phyloP scores from a whole-genome alignment of 1,284 basidiomycete genomes.

The Ganoderma sinense region DNA sequence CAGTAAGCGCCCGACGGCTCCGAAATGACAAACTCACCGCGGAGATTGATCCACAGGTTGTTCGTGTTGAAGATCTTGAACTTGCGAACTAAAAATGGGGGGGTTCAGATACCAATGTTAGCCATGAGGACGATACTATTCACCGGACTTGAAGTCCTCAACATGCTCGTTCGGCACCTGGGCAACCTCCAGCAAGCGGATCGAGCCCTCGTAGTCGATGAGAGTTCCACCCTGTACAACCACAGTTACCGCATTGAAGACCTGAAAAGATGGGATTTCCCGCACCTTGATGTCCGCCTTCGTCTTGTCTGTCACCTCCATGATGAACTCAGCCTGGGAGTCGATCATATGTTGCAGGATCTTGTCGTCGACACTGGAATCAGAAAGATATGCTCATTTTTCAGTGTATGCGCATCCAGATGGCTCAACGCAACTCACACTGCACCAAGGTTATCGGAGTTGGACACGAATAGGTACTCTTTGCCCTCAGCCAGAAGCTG shows the following conservation, averaged over 20 bases:
- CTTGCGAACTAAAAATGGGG: constrained; percentile 68
- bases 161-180: constrained; percentile 98
- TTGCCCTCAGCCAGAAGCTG: constrained; percentile 95
- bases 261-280: background rate
- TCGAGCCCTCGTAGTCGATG: constrained; percentile 95
- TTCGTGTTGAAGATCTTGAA: constrained; percentile 99
- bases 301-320: constrained; percentile 99
- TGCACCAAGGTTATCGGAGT: constrained; percentile 99
- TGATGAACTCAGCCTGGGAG: constrained; percentile 88
- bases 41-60: constrained; percentile 97
- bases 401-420: constrained; percentile 6
- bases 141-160: constrained; percentile 93
- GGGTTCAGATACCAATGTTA: background rate
- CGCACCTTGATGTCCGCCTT: constrained; percentile 96
- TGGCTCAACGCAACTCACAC: constrained; percentile 62
- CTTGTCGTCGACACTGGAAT: constrained; percentile 68
- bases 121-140: background rate
- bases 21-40: constrained; percentile 49
- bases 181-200: constrained; percentile 97
- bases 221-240: constrained; percentile 87
- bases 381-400: background rate
- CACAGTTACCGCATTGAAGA: background rate
- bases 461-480: constrained; percentile 99
- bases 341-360: constrained; percentile 94
- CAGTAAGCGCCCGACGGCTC: constrained; percentile 46